Base-by-base conservation (phyloP, 805 yeast genomes). In the Zygoascus flipseniorum region DNA sequence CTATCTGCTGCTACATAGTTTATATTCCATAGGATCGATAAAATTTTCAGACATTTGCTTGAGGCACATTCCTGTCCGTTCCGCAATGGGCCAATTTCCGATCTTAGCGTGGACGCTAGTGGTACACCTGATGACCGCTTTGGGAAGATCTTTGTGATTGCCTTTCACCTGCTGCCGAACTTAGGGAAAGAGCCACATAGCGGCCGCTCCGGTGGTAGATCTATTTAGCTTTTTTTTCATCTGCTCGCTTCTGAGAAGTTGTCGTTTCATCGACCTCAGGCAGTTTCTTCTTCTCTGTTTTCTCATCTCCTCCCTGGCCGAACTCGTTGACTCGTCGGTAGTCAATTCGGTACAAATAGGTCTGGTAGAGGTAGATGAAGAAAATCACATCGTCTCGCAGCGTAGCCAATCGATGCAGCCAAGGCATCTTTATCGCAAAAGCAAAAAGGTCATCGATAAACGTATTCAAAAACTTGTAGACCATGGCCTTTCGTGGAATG, bases 391-490 rank as follows among this genome's bases (percentile, higher is more conserved):
- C 75, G 56, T 72, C 75, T 56, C 75, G 63, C 32, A 73, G 60
- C 1, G 76, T 71, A 5, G 76, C 73, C 48, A 72, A 54, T 47
- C 73, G 63, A 57, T 72, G 75, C 23, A 73, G 57, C 63, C 70
- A 62, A 2, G 76, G 77, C 74, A 71, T 71, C 56, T 71, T 73
- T 50, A 72, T 65, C 23, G 73, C 74, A 57, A 68, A 71, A 2
- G 76, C 72, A 60, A 73, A 70, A 52, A 73, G 50, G 54, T 72
- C 72, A 48, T 72, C 74, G 52, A 71, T 71, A 50, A 73, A 67
- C 2, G 76, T 71, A 56, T 71, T 71, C 45, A 73, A 64, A 47
- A 70, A 69, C 59, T 72, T 73, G 60, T 71, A 73, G 4, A 68
- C 66, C 72, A 72, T 68, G 1, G 76, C 74, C 52, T 68, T 66